Base-by-base conservation (phyloP, 768 basidiomycete genomes). In the Lactifluus rugatus region DNA sequence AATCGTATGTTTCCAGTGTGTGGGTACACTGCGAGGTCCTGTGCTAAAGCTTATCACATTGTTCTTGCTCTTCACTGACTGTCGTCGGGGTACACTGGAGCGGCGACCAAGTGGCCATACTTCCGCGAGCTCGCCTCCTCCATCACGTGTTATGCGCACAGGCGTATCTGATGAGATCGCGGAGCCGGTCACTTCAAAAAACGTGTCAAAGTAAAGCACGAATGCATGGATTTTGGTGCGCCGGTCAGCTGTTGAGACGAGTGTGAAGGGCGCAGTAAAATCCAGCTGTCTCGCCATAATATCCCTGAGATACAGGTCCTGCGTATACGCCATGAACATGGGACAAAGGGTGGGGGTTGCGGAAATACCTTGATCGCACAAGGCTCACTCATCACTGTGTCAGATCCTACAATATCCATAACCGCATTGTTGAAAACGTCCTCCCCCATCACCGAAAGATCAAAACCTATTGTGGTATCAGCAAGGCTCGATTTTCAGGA, bases 1-100 rank as follows among this genome's bases (percentile, higher is more conserved):
- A 2, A 92, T 65, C 0, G 95, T 93, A 68, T 99, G 95, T 69
- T 93, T 93, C 95, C 95, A 98, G 69, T 99, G 95, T 26, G 94
- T 98, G 10, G 90, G 83, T 23, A 81, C 81, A 57, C 89, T 93
- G 65, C 73, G 73, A 10, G 95, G 93, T 0, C 95, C 91, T 0
- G 95, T 98, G 65, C 90, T 94, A 71, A 99, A 90, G 69, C 87
- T 90, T 6, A 78, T 81, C 8, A 83, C 68, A 14, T 70, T 66
- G 53, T 70, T 74, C 37, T 72, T 74, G 57, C 77, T 76, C 59
- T 74, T 76, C 51, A 70, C 74, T n/a, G 78, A 75, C 6, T 75
- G 64, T 31, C 86, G 73, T 28, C 87, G 75, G 56, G 81, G 75
- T 1, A 79, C 74, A 2, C 81, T 80, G 3, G 78, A 71, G 64